Evolutionary conservation across 495 filamentous ascomycete species (phyloP).

Genomic region (Aspergillus incahuasiensis): DNA sequence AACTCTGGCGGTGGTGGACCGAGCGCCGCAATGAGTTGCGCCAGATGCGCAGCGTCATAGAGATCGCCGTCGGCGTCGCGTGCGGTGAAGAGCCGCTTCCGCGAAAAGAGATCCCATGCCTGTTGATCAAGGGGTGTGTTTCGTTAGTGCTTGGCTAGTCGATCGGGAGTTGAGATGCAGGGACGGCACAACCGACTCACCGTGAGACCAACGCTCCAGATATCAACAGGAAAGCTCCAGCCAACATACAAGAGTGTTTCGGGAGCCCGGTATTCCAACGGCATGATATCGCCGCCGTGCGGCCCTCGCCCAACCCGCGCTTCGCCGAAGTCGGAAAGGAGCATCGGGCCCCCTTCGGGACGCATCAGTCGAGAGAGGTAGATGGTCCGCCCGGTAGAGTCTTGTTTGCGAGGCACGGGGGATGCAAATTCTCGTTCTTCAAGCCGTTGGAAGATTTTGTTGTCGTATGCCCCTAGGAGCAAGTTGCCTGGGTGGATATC

Average conservation of each 20-base stretch:
- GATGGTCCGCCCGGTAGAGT: conserved; percentile 34
- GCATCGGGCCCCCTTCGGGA: conserved; percentile 18
- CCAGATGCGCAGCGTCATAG: conserved; percentile 38
- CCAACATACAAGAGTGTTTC: conserved; percentile 31
- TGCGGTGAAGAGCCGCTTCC: conserved; percentile 37
- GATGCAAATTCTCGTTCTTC: conserved; percentile 26
- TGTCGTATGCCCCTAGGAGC: conserved; percentile 18
- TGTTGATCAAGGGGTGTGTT: conserved; percentile 9
- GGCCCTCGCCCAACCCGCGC: conserved; percentile 27
- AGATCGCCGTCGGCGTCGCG: conserved; percentile 26
- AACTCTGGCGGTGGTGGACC: conserved; percentile 38
- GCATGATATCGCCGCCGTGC: conserved; percentile 33
- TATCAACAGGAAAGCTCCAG: conserved; percentile 45
- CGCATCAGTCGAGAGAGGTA: conserved; percentile 15
- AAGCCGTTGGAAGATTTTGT: conserved; percentile 7
- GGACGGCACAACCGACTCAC: too few species aligned
- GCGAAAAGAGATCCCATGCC: conserved; percentile 45
- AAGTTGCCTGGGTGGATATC: conserved; percentile 29
- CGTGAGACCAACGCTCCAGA: conserved; percentile 47
- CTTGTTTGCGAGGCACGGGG: conserved; percentile 28
- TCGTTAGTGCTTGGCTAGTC: not conserved
- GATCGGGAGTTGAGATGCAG: too few species aligned
- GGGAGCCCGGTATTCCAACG: conserved; percentile 36
- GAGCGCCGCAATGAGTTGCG: conserved; percentile 38
- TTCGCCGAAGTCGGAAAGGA: conserved; percentile 31